Evolutionary conservation across 164 flowering plant genomes (phyloP).

Genomic region (Berberis vulgaris): DNA sequence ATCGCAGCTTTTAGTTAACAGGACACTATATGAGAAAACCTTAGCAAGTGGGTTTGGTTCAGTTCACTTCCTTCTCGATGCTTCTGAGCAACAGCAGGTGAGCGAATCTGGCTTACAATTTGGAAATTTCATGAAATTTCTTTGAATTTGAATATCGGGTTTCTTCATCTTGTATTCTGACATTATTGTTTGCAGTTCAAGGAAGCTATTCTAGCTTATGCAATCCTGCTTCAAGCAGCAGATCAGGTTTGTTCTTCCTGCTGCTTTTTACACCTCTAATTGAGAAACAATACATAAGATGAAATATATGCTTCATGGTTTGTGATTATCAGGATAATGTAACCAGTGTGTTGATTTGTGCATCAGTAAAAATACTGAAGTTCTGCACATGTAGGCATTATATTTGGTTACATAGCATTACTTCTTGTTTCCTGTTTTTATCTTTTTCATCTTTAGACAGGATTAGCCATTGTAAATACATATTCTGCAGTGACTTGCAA

Average conservation of each 20-base stretch:
- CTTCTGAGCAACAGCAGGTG: conserved; percentile 96
- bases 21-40: conserved; percentile 88
- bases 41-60: conserved; percentile 94
- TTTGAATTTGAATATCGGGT: background rate
- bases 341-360: background rate
- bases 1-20: conserved; percentile 80
- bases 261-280: background rate
- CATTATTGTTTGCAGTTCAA: conserved; percentile 57
- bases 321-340: background rate
- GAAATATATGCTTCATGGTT: background rate
- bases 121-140: background rate
- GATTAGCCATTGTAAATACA: too few relatives aligned
- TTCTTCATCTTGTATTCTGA: background rate
- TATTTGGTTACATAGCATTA: background rate
- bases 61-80: conserved; percentile 90
- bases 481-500: too few relatives aligned
- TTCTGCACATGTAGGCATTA: background rate
- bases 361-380: background rate
- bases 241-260: conserved; percentile 39
- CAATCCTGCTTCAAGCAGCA: conserved; percentile 50
- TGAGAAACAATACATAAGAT: background rate
- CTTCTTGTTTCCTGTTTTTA: too few relatives aligned
- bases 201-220: conserved; percentile 86
- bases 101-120: conserved; percentile 9
- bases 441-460: too few relatives aligned